These are phyloP conservation scores for Metschnikowia henanensis DNA, from an alignment of 805 yeast species.

Conservation along the genomic window DNA sequence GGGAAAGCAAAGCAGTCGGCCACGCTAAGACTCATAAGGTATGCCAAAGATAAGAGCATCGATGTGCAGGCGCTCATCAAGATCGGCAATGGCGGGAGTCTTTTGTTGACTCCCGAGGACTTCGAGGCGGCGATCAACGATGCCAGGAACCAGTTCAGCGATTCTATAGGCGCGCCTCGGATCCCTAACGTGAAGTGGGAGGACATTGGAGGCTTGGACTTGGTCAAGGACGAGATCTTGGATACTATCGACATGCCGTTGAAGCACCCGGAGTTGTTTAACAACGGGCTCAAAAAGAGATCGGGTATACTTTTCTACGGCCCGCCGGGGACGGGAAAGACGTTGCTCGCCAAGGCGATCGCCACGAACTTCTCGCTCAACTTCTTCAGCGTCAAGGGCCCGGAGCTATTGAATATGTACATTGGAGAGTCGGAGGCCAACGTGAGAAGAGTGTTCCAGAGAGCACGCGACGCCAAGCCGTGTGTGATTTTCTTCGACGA, in stretches of 20 bases:
- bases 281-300: conserved; percentile 87
- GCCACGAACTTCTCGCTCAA: conserved; percentile 94
- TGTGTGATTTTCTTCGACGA: conserved; percentile 98
- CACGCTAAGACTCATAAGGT: conserved; percentile 43
- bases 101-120: conserved; percentile 56
- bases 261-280: conserved; percentile 87
- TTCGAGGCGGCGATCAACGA: conserved; percentile 70
- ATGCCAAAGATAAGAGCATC: conserved; percentile 23
- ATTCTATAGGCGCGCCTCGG: conserved; percentile 94
- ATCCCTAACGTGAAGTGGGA: conserved; percentile 97
- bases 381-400: conserved; percentile 96
- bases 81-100: conserved; percentile 54
- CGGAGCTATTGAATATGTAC: conserved; percentile 94
- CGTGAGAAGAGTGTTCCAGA: conserved; percentile 90
- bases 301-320: conserved; percentile 95
- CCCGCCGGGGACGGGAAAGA: conserved; percentile 99
- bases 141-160: conserved; percentile 87
- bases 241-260: conserved; percentile 97
- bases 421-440: conserved; percentile 99
- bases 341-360: conserved; percentile 92
- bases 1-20: conserved; percentile 62
- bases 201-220: conserved; percentile 93
- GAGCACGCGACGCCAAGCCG: conserved; percentile 94
- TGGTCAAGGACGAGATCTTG: conserved; percentile 87
- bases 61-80: conserved; percentile 32